Evolutionary conservation across 441 rosid genomes (phyloP), one percentile per base, ranked within the genome.

Genomic region (Jatropha multifida): DNA sequence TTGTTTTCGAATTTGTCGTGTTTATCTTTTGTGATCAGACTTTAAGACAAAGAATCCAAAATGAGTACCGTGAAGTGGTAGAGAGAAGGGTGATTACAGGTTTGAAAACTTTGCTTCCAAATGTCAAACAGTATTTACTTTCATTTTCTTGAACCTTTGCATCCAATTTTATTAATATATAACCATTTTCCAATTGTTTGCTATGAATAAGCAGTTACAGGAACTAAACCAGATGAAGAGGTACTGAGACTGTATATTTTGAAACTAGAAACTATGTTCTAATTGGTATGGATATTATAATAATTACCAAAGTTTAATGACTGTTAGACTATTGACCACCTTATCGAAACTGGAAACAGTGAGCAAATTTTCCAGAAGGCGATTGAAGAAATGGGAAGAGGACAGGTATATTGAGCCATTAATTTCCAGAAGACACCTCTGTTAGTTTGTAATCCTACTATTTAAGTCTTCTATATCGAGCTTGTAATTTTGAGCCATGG

Each of bases 301-400:
- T 85, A 80, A 83, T 52, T 75, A 68, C 67, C 20, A 12, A 62
- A 67, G 12, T 59, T 69, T 56, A 42, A 38, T 74, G 51, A 6
- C 38, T 80, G 44, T 58, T 82, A 92, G 98, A 94, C 91, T 58
- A 92, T 94, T 71, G 97, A 94, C 78, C 81, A 79, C 83, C 82
- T 92, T 81, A 92, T 94, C 54, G 97, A 94, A 85, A 94, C 97
- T 61, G 98, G 97, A 81, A 90, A 91, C 72, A 93, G 95, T 10
- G 98, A 94, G 83, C 97, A 92, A 85, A 90, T 92, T 79, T 92
- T 94, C 84, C 93, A 91, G 74, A 90, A 88, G 78, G 98, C 98
- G 48, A 89, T 94, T 77, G 91, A 94, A 82, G 97, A 92, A 81
- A 91, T 87, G 84, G 98, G 98, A 44, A 80, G 97, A 72, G 98